Percentiles rank a stretch among this genome's conserved stretches.
These are phyloP conservation scores for Xylaria palmicola DNA, from an alignment of 495 filamentous ascomycete genomes.

Conservation along the genomic window DNA sequence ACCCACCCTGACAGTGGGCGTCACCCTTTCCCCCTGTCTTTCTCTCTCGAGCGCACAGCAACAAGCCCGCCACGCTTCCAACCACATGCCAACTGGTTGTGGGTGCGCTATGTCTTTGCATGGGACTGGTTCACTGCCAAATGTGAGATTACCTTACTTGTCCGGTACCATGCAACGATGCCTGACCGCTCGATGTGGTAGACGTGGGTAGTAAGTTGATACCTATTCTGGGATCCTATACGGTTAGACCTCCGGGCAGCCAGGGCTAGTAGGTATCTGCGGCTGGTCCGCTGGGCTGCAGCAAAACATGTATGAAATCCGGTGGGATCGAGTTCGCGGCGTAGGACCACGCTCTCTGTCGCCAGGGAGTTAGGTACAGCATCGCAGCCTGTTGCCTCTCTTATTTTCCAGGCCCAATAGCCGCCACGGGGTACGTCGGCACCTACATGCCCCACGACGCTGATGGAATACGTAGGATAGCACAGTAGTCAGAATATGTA, in stretches of 20 bases:
- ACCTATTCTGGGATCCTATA: neutral
- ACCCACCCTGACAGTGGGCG: neutral
- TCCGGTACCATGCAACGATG: conserved; percentile 20
- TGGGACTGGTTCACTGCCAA: neutral
- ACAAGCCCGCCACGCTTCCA: neutral
- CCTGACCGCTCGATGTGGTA: conserved; percentile 1
- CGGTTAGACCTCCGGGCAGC: neutral
- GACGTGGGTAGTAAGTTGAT: neutral
- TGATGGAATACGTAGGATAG: neutral
- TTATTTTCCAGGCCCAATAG: too few relatives aligned
- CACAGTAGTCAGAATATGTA: neutral
- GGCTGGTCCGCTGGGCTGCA: conserved; percentile 17
- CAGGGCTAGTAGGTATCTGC: neutral
- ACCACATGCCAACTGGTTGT: conserved; percentile 2
- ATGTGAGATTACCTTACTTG: neutral
- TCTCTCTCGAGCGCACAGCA: neutral
- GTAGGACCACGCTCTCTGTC: too few relatives aligned
- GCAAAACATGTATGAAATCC: conserved; percentile 19
- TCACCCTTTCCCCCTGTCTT: neutral
- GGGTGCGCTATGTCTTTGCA: neutral
- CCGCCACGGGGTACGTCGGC: too few relatives aligned
- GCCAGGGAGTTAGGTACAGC: too few relatives aligned
- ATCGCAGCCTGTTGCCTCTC: too few relatives aligned
- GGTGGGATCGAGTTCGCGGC: too few relatives aligned
- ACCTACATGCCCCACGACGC: neutral